Percentiles rank a stretch among this genome's conserved stretches.
These are phyloP conservation scores for Pythium myriotylum DNA, from an alignment of 352 stramenopile species.

Conservation along the genomic window DNA sequence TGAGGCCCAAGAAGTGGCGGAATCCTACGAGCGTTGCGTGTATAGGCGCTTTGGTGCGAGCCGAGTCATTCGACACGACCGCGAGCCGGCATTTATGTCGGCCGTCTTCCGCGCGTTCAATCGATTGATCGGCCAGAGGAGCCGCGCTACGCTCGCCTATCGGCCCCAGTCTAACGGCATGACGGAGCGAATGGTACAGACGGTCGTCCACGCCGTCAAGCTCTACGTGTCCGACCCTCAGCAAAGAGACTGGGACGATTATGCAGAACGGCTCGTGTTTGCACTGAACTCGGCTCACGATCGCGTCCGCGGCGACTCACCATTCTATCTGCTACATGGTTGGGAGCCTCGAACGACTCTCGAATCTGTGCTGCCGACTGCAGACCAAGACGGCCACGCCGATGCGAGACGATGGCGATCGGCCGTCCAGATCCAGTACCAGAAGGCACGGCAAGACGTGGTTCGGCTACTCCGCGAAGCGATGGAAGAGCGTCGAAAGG, in stretches of 20 bases:
- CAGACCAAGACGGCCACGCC: background rate
- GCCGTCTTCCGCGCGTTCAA: slow-evolving; percentile 26
- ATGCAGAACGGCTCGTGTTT: slow-evolving; percentile 22
- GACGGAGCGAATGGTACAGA: slow-evolving; percentile 25
- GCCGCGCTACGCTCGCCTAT: slow-evolving; percentile 21
- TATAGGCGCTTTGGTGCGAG: slow-evolving; percentile 21
- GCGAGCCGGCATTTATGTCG: slow-evolving; percentile 22
- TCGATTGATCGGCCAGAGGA: slow-evolving; percentile 14
- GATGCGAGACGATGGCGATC: background rate
- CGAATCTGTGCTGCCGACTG: background rate
- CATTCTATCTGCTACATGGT: slow-evolving; percentile 25
- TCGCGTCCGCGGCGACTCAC: background rate
- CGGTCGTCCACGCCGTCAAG: slow-evolving; percentile 21
- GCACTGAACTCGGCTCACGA: slow-evolving; percentile 26
- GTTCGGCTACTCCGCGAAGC: slow-evolving; percentile 13
- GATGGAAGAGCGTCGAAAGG: too few relatives aligned
- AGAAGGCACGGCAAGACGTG: background rate
- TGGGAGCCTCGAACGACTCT: slow-evolving; percentile 18
- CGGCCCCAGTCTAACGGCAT: slow-evolving; percentile 25
- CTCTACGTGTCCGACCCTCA: slow-evolving; percentile 20
- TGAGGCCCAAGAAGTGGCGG: slow-evolving; percentile 27
- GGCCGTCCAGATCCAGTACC: slow-evolving; percentile 5
- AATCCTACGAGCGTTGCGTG: slow-evolving; percentile 25
- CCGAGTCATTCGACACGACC: slow-evolving; percentile 25
- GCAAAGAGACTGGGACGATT: slow-evolving; percentile 30